Percentiles rank a stretch among this genome's conserved stretches.
These are phyloP conservation scores for Botrytis fabae DNA, from an alignment of 2,329 filamentous ascomycete genomes.

Conservation along the genomic window DNA sequence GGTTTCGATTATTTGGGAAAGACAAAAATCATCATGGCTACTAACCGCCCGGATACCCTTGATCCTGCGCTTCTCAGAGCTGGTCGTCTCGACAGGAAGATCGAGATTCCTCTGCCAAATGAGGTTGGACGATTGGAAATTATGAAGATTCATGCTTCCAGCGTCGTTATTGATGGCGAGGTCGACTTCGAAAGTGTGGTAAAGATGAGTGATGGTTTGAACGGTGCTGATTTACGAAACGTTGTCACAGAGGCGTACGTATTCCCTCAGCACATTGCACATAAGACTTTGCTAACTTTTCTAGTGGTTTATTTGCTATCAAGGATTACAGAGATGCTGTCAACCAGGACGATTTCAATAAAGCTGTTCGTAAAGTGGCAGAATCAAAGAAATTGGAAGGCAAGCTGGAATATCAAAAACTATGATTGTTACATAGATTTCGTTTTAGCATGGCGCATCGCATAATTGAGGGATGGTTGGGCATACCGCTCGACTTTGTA, in stretches of 20 bases:
- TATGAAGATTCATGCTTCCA: slow-evolving; percentile 91
- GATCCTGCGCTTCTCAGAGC: slow-evolving; percentile 91
- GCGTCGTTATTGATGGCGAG: slow-evolving; percentile 87
- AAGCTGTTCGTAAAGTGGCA: slow-evolving; percentile 94
- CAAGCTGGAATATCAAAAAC: slow-evolving; percentile 96
- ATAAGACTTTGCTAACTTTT: slow-evolving; percentile 26
- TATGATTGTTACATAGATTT: slow-evolving; percentile 52
- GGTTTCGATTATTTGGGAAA: slow-evolving; percentile 99
- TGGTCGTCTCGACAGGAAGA: slow-evolving; percentile 92
- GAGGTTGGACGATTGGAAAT: slow-evolving; percentile 96
- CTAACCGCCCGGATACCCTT: slow-evolving; percentile 93
- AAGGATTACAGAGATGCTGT: slow-evolving; percentile 96
- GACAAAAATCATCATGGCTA: slow-evolving; percentile 99
- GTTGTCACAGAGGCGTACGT: slow-evolving; percentile 97
- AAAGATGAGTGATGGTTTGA: slow-evolving; percentile 99
- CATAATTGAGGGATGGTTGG: slow-evolving; percentile 30
- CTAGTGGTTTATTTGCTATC: slow-evolving; percentile 90
- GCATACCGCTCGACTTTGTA: slow-evolving; percentile 36
- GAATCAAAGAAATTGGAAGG: slow-evolving; percentile 98
- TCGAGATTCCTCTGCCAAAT: slow-evolving; percentile 95
- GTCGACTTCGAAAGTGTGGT: slow-evolving; percentile 99
- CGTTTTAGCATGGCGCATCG: slow-evolving; percentile 35
- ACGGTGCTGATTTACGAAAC: slow-evolving; percentile 95
- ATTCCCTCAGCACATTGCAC: slow-evolving; percentile 5
- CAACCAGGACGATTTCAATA: slow-evolving; percentile 99